Conservation (phyloP, 306 rosid genomes). For the Fragaria ananassa region DNA sequence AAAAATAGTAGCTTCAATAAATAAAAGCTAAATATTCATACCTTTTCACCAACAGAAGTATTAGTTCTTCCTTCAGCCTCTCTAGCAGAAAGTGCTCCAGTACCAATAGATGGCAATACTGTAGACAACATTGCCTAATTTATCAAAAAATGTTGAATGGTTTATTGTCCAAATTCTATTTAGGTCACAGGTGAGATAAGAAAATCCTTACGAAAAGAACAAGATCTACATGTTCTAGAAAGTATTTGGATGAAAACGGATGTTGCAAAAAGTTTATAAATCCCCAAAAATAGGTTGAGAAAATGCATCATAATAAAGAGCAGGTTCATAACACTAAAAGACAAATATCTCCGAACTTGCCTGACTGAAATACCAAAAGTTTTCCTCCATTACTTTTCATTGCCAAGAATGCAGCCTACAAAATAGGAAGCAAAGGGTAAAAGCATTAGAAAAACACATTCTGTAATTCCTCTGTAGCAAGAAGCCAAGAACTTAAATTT, state of each 20-base stretch:
- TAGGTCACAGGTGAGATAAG: neutral
- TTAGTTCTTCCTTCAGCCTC: conserved; percentile 97
- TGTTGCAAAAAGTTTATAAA: neutral
- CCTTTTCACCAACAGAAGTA: conserved; percentile 87
- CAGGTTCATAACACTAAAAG: neutral
- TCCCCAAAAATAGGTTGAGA: neutral
- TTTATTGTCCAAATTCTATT: neutral
- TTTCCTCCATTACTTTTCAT: conserved; percentile 94
- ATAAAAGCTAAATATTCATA: conserved; percentile 25
- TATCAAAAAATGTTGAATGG: conserved; percentile 22
- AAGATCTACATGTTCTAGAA: neutral
- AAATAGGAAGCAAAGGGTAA: conserved; percentile 2
- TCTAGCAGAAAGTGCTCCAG: conserved; percentile 83
- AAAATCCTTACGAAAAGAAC: neutral
- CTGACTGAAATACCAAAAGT: conserved; percentile 92
- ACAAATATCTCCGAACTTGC: conserved; percentile 41
- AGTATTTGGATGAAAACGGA: neutral
- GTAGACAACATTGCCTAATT: conserved; percentile 31
- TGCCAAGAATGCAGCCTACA: conserved; percentile 89
- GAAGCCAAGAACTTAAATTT: neutral
- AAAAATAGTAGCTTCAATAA: neutral
- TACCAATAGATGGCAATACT: conserved; percentile 93
- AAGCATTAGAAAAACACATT: conserved; percentile 4
- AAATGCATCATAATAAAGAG: neutral
- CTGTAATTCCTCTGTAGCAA: neutral